Evolutionary conservation across 1,284 basidiomycete genomes (phyloP), one percentile per base, ranked within the genome.

Genomic region (Golubevia pallescens): DNA sequence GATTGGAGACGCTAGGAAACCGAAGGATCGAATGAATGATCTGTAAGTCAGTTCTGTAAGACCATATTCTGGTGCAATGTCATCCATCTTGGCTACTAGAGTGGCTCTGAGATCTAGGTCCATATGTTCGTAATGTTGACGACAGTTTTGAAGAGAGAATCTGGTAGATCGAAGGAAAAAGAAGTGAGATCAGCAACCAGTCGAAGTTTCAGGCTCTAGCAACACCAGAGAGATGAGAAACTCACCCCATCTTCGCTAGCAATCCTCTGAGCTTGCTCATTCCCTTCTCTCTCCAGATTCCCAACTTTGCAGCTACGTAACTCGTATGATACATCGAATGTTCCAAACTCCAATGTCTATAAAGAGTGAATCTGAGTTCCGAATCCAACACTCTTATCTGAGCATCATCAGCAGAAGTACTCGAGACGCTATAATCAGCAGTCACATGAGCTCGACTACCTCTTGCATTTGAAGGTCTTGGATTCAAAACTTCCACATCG

Each of bases 201-300:
- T n/a, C n/a, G n/a, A n/a, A n/a, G n/a, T n/a, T n/a, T n/a, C n/a
- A n/a, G n/a, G n/a, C n/a, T 53, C n/a, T n/a, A n/a, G n/a, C n/a
- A n/a, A n/a, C n/a, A n/a, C n/a, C n/a, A n/a, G n/a, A n/a, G n/a
- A 1, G 20, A 6, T 38, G 16, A 60, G 42, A 24, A 16, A 87
- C 90, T 71, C 85, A 96, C 94, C 97, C 97, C 95, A 99, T 99
- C 88, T 99, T 99, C 24, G 97, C 97, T 38, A 99, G 88, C 67
- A 99, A 87, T 0, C 95, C 95, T 1, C 93, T 93, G 60, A 99
- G 87, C 69, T 92, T 90, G 83, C 94, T 95, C 66, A 92, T 89
- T 2, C 97, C 97, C 62, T 91, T 90, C 84, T 99, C 96, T 79
- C 93, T 93, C 97, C 97, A 99, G 60, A 97, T 93, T 1, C 94